Base-by-base conservation (phyloP, 1,284 basidiomycete genomes). In the Meira miltonrushii region DNA sequence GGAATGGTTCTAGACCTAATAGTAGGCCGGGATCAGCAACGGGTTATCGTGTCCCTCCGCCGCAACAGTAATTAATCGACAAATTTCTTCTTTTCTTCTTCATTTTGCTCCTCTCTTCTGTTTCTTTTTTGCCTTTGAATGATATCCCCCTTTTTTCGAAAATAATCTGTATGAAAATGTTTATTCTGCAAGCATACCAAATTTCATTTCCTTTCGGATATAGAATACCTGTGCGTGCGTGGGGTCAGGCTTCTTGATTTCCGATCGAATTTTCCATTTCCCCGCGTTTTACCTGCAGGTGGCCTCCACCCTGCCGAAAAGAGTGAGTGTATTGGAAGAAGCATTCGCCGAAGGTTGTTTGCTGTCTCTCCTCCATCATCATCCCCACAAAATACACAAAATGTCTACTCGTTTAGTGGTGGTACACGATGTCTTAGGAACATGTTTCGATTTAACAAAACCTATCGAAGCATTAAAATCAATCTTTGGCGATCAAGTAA, bases 381-480 rank as follows among this genome's bases (percentile, higher is more conserved):
- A 3, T 33, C 8, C 28, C 28, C 28, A 33, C 28, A 33, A 4
- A 3, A 33, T 33, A 44, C 43, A 44, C 43, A 4, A 44, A 17
- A 44, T 17, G 17, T 17, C 43, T 9, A 9, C 55, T 11, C 39
- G 21, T 25, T 25, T 71, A 1, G 64, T 71, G 39, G 58, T 74
- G 9, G 71, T 74, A 0, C 71, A 74, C 58, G 71, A 74, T 57
- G 69, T 74, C 58, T 68, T 74, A 25, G 71, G 71, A 19, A 74
- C 71, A 10, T 65, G 72, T 10, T 74, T 74, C 37, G 50, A 59
- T 2, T 63, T 74, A 21, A 39, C 39, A 10, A 62, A 59, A 1
- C 71, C 68, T 9, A 70, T 66, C 15, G 60, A 61, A 13, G 66
- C 60, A 39, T 63, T 74, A 4, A 39, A 43, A 1, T 59, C 59